Percentiles rank a stretch among this genome's conserved stretches.
These are phyloP conservation scores for Trichoderma polysporum DNA, from an alignment of 2,329 filamentous ascomycete species.

Conservation along the genomic window DNA sequence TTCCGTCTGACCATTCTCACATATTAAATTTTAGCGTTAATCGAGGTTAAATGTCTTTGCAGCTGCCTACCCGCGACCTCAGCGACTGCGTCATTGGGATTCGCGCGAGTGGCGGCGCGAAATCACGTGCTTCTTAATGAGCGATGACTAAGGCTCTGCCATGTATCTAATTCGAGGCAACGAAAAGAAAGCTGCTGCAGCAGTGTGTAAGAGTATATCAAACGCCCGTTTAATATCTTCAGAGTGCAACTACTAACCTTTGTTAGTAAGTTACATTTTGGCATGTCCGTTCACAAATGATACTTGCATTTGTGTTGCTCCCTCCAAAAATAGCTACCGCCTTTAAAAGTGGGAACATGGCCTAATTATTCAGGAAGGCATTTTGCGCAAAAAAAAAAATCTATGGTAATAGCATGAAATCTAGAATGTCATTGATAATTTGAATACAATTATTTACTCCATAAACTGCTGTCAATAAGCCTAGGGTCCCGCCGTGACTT, in stretches of 20 bases:
- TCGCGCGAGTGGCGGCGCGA: conserved; percentile 19
- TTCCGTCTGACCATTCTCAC: conserved; percentile 36
- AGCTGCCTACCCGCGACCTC: conserved; percentile 12
- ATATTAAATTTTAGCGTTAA: background rate
- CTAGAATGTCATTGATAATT: background rate
- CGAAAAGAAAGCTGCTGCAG: background rate
- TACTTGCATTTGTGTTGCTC: background rate
- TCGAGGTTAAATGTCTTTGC: background rate
- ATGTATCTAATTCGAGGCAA: background rate
- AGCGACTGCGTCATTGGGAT: conserved; percentile 24
- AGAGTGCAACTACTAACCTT: rapidly evolving
- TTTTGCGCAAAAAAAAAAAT: background rate
- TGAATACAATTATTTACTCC: background rate
- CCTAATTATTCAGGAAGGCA: background rate
- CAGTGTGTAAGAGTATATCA: background rate
- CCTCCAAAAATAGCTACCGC: background rate
- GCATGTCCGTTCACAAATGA: background rate
- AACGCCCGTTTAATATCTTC: background rate
- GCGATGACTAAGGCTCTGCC: background rate
- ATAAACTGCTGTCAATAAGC: conserved; percentile 1
- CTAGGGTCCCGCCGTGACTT: conserved; percentile 1
- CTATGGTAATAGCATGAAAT: background rate
- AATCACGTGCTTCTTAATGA: conserved; percentile 23
- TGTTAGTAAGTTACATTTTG: background rate
- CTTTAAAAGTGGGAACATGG: background rate